Evolutionary conservation across 345 rosid species (phyloP).

Genomic region (Clarkia xantiana): DNA sequence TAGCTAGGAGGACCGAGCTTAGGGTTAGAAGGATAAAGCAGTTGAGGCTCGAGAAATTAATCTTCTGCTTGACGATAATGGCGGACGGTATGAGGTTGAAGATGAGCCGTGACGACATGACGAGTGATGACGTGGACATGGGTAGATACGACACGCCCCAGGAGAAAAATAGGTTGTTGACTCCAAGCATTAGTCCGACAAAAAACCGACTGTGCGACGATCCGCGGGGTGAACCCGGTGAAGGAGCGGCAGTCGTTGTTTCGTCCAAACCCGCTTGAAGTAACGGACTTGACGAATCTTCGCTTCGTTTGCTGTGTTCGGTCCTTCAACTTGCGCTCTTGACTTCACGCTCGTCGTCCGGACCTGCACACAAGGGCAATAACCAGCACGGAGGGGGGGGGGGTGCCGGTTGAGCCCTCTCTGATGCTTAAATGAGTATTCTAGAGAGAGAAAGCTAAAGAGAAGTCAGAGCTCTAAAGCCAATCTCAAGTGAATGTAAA

Average conservation of each 20-base stretch:
- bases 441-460: too few species aligned
- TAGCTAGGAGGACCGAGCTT: slow-evolving; percentile 56
- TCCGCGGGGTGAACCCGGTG: slow-evolving; percentile 39
- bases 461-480: too few species aligned
- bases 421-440: too few species aligned
- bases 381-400: too few species aligned
- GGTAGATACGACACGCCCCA: slow-evolving; percentile 88
- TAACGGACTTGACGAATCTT: too few species aligned
- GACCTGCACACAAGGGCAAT: too few species aligned
- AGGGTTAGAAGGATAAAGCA: slow-evolving; percentile 64
- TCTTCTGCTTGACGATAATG: slow-evolving; percentile 56
- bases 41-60: slow-evolving; percentile 71
- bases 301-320: too few species aligned
- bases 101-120: slow-evolving; percentile 61
- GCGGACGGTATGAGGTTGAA: slow-evolving; percentile 75
- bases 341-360: too few species aligned
- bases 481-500: too few species aligned
- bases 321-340: too few species aligned
- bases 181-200: slow-evolving; percentile 54
- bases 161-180: slow-evolving; percentile 76
- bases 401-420: too few species aligned
- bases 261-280: too few species aligned
- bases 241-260: slow-evolving; percentile 49
- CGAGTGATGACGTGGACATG: slow-evolving; percentile 77
- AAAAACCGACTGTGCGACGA: slow-evolving; percentile 22